Evolutionary conservation across 2,329 filamentous ascomycete species (phyloP).

Genomic region (Trichoderma sp.): DNA sequence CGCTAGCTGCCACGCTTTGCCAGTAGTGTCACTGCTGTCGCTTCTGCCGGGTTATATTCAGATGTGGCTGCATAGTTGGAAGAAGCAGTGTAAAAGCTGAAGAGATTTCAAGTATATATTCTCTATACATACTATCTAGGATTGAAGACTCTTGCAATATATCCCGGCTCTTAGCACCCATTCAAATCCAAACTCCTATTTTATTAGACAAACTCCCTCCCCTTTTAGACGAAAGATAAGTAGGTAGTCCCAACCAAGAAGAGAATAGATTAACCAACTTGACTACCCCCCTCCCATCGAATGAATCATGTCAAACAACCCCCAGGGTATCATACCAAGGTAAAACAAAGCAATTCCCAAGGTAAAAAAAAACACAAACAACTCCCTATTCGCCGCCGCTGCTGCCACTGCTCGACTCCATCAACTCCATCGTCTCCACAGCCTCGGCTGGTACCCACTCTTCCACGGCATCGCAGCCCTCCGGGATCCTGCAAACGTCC

Average conservation of each 20-base stretch:
- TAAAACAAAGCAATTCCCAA: background rate
- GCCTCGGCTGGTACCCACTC: slow-evolving; percentile 38
- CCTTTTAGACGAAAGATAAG: no score
- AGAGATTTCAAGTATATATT: background rate
- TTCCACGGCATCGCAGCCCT: slow-evolving; percentile 58
- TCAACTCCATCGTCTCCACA: slow-evolving; percentile 26
- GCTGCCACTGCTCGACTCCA: slow-evolving; percentile 30
- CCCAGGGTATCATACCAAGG: background rate
- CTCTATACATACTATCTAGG: no score
- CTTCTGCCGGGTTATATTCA: background rate
- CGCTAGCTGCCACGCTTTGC: background rate
- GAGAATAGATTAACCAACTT: background rate
- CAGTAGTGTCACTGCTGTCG: background rate
- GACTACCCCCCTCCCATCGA: background rate
- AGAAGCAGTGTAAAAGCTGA: background rate
- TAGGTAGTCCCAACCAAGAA: background rate
- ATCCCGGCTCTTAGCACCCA: background rate
- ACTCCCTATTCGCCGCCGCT: slow-evolving; percentile 28
- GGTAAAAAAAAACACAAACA: background rate
- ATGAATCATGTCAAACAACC: background rate
- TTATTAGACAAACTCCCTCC: background rate
- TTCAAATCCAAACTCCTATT: background rate
- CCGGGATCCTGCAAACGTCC: slow-evolving; percentile 62
- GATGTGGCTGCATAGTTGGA: background rate
- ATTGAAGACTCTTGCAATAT: background rate